These are phyloP conservation scores for Boletus coccyginus DNA, from an alignment of 768 basidiomycete species.

Conservation along the genomic window DNA sequence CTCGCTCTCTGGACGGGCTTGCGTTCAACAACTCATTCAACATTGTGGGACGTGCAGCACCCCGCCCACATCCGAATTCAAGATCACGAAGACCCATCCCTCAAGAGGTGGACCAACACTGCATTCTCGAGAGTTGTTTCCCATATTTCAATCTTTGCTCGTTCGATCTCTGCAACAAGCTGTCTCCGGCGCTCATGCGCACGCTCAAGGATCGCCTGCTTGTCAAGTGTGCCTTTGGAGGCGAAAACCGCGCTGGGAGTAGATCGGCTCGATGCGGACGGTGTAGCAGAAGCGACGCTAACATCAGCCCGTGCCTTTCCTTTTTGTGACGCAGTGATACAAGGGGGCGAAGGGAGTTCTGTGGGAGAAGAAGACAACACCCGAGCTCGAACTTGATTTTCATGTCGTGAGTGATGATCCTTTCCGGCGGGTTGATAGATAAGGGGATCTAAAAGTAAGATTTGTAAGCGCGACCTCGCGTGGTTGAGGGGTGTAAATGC, in stretches of 20 bases:
- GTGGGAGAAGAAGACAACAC: background rate
- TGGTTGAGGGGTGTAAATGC: background rate
- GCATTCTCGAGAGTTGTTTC: constrained; percentile 70
- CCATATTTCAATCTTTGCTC: constrained; percentile 68
- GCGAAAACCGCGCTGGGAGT: background rate
- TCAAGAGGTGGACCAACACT: constrained; percentile 49
- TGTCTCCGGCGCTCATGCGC: constrained; percentile 54
- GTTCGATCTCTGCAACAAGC: constrained; percentile 53
- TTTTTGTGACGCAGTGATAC: constrained; percentile 8
- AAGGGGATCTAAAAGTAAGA: constrained; percentile 2
- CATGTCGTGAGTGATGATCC: background rate
- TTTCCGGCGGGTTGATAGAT: constrained; percentile 2
- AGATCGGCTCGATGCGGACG: background rate
- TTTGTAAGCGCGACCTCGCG: constrained; percentile 1
- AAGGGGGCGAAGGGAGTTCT: background rate
- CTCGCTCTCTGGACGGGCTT: background rate
- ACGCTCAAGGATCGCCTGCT: constrained; percentile 46
- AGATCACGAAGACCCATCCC: constrained; percentile 20
- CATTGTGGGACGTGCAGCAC: background rate
- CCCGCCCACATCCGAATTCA: background rate
- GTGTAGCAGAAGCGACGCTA: background rate
- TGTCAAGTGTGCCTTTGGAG: constrained; percentile 21
- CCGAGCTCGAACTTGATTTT: background rate
- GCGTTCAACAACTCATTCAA: background rate
- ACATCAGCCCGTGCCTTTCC: constrained; percentile 14